Base-by-base conservation (phyloP, 176 grass and related monocot genomes). In the Cenchrus fungigraminus region DNA sequence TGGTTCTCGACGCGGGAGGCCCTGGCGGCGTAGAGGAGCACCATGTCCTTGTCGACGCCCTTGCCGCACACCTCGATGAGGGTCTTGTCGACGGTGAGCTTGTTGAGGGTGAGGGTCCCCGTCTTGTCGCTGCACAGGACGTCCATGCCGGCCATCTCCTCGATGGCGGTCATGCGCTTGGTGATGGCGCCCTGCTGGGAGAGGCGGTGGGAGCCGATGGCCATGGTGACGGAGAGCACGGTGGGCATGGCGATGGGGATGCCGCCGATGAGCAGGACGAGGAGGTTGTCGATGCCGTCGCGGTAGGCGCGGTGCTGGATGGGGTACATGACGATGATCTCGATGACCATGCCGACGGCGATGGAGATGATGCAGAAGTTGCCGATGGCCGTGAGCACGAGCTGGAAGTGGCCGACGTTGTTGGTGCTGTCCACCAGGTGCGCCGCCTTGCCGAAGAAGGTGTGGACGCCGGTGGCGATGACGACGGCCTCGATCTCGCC, bases 301-400 rank as follows among this genome's bases (percentile, higher is more conserved):
- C 95, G 88, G 86, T 97, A 97, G 0, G 79, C 87, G 10, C 95
- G 90, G 65, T 92, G 63, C 85, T 97, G 95, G 77, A 97, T 74
- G 2, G 92, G 92, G 86, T 94, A 97, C 92, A 97, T 97, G 53
- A 97, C 87, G 49, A 97, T 45, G 65, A 97, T 67, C 87, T 97
- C 95, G 15, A 93, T 67, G n/a, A 87, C 53, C 83, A 97, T 97
- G 14, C 95, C 95, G 32, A 65, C 16, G 16, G 71, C 92, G 62
- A 97, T 97, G 77, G 95, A 92, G 91, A 92, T 91, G 82, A 97
- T 97, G 86, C 95, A 97, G 87, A 97, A 97, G 91, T 97, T 97
- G 9, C 95, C 95, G 66, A 97, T 97, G 79, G 95, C 90, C 1
- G 95, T 97, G 34, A 97, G 92, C 65, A 97, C 92, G 28, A 43